Conservation (phyloP, 2,329 filamentous ascomycete species). For the Dendryphion nanum region DNA sequence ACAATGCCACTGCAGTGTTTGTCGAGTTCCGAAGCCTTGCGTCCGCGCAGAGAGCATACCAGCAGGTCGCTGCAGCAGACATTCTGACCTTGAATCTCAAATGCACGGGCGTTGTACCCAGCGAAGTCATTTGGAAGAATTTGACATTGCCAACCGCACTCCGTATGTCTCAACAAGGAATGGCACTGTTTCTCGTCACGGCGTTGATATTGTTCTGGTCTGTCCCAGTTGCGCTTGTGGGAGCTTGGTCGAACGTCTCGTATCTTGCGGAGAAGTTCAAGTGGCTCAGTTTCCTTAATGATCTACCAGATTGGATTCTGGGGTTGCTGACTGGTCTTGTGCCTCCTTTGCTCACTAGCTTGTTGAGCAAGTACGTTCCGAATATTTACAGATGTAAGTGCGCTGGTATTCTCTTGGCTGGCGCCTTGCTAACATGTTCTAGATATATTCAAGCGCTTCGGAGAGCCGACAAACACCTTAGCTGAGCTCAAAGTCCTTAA, state of each 20-base stretch:
- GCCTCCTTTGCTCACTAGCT: constrained; percentile 72
- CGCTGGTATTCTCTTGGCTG: background rate
- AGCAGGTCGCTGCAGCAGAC: constrained; percentile 47
- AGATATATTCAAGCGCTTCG: constrained; percentile 76
- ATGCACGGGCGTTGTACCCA: constrained; percentile 77
- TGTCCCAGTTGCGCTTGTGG: constrained; percentile 74
- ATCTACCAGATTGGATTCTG: constrained; percentile 68
- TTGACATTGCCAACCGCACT: constrained; percentile 80
- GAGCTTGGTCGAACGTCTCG: constrained; percentile 80
- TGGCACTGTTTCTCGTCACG: constrained; percentile 69
- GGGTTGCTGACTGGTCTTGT: constrained; percentile 84
- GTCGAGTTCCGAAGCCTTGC: constrained; percentile 83
- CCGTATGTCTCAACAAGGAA: constrained; percentile 73
- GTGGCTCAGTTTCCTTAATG: constrained; percentile 72
- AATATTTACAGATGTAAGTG: constrained; percentile 72
- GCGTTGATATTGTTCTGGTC: constrained; percentile 86
- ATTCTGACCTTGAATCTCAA: constrained; percentile 77
- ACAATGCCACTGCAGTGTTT: constrained; percentile 75
- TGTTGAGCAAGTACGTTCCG: constrained; percentile 85
- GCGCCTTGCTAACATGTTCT: constrained; percentile 7
- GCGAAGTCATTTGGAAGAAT: constrained; percentile 85
- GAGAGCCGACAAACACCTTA: constrained; percentile 74
- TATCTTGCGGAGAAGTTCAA: constrained; percentile 61
- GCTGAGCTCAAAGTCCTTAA: constrained; percentile 90
- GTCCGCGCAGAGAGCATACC: constrained; percentile 82